Conservation (phyloP, 768 basidiomycete genomes). For the Mrakia blollopis region DNA sequence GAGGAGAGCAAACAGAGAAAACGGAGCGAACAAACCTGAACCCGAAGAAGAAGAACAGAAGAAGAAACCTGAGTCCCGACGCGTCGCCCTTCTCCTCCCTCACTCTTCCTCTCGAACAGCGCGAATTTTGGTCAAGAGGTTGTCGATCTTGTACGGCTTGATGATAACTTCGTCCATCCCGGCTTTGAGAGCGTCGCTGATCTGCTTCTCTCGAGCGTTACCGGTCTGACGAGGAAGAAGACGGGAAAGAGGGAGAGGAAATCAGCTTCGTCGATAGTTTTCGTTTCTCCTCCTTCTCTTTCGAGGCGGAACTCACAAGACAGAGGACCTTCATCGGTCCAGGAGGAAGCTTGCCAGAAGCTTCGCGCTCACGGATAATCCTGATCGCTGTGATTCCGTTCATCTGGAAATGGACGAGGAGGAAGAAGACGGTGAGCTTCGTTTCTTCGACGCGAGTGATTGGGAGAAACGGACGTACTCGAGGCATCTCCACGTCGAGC, state of each 20-base stretch:
- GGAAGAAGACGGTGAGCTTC: conserved; percentile 10
- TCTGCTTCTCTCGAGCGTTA: conserved; percentile 38
- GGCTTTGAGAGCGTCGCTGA: conserved; percentile 36
- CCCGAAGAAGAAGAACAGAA: background rate
- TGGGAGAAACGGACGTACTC: background rate
- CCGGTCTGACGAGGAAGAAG: conserved; percentile 34
- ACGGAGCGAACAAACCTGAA: background rate
- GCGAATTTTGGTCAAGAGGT: conserved; percentile 36
- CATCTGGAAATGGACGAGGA: conserved; percentile 12
- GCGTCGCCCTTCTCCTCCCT: background rate
- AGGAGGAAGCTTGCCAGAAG: background rate
- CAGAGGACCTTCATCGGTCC: background rate
- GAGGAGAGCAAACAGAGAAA: background rate
- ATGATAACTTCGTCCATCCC: conserved; percentile 42
- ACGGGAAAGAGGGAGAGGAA: conserved; percentile 9
- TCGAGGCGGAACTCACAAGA: background rate
- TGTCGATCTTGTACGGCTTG: conserved; percentile 40
- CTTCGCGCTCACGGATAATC: background rate
- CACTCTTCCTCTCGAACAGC: background rate
- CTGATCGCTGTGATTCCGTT: background rate
- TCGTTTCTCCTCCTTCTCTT: too few relatives aligned
- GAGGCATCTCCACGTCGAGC: conserved; percentile 23
- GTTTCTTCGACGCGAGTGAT: too few relatives aligned
- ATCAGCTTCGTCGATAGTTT: too few relatives aligned
- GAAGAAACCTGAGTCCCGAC: background rate